phyloP scores from a whole-genome alignment of 495 filamentous ascomycete genomes.

The Immersiella caudata region DNA sequence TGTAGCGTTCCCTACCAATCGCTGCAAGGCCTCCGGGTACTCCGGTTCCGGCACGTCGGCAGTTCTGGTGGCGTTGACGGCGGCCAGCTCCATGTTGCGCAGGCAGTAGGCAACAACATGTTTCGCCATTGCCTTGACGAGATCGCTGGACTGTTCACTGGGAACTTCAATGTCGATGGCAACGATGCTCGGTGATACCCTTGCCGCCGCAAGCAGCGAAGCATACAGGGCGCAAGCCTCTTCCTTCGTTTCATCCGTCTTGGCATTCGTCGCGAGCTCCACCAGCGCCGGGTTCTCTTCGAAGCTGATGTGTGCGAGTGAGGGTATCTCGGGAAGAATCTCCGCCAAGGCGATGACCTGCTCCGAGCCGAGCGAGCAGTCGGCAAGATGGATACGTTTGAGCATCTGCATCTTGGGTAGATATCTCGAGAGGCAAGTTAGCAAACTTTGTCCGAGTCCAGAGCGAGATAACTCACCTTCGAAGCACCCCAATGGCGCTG shows the following conservation, averaged over 20 bases:
- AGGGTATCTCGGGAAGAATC: conserved; percentile 81
- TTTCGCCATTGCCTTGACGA: conserved; percentile 90
- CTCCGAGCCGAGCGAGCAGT: conserved; percentile 82
- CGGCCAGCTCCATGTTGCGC: conserved; percentile 72
- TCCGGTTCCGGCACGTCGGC: conserved; percentile 44
- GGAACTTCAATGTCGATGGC: conserved; percentile 93
- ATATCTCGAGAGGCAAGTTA: conserved; percentile 51
- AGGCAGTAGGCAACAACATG: conserved; percentile 93
- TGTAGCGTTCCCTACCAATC: conserved; percentile 66
- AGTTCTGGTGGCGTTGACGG: conserved; percentile 31
- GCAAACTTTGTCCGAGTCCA: not conserved
- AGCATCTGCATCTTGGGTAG: conserved; percentile 78
- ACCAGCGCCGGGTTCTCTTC: conserved; percentile 77
- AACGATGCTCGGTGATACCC: conserved; percentile 80
- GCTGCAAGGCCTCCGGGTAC: conserved; percentile 58
- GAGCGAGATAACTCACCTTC: conserved; percentile 55
- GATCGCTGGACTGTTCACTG: conserved; percentile 72
- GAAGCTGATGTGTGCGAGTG: conserved; percentile 83
- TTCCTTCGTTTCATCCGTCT: conserved; percentile 74
- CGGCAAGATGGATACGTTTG: conserved; percentile 83
- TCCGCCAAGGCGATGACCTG: conserved; percentile 90
- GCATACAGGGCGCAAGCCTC: conserved; percentile 94
- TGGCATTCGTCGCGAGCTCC: conserved; percentile 62
- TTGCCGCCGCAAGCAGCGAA: conserved; percentile 84
- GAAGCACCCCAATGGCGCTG: conserved; percentile 73